A percentile compares a stretch with the other conserved stretches of the same genome.
These are phyloP conservation scores for Epichloe hybrida DNA, from an alignment of 2,329 filamentous ascomycete genomes.

Conservation along the genomic window DNA sequence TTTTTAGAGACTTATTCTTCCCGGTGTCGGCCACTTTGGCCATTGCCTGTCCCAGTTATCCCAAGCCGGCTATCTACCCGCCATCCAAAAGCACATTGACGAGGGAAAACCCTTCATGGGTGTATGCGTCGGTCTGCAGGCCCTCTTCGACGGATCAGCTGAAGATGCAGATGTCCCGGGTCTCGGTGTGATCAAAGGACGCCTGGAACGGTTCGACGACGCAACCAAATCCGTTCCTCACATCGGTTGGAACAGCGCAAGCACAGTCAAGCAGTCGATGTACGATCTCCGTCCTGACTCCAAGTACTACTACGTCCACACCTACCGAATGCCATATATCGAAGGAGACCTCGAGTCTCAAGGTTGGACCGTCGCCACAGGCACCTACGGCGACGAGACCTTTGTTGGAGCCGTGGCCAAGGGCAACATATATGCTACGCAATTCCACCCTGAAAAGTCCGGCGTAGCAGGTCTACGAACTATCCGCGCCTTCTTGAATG, in stretches of 20 bases:
- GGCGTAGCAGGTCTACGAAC: conserved; percentile 78
- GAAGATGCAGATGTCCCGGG: conserved; percentile 63
- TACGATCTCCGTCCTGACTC: conserved; percentile 69
- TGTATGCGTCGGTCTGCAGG: conserved; percentile 90
- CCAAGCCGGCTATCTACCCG: conserved; percentile 69
- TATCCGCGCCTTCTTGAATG: conserved; percentile 74
- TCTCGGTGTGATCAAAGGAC: conserved; percentile 58
- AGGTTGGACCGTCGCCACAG: conserved; percentile 89
- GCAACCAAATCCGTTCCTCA: conserved; percentile 83
- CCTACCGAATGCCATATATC: conserved; percentile 70
- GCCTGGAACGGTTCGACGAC: conserved; percentile 65
- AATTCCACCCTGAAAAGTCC: conserved; percentile 97
- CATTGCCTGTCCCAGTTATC: conserved; percentile 82
- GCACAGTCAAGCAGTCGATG: conserved; percentile 42
- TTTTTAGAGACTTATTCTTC: conserved; percentile 74
- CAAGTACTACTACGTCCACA: conserved; percentile 99
- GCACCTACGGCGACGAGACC: conserved; percentile 71
- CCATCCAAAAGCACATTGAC: conserved; percentile 69
- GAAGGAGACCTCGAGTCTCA: conserved; percentile 60
- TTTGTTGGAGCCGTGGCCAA: conserved; percentile 85
- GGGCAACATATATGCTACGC: conserved; percentile 77
- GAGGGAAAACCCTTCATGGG: conserved; percentile 96
- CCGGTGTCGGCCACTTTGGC: conserved; percentile 94
- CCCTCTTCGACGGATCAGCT: conserved; percentile 72
- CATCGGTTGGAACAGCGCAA: conserved; percentile 95